These are phyloP conservation scores for Chaetomium sp. DNA, from an alignment of 2,329 filamentous ascomycete genomes.

Conservation along the genomic window DNA sequence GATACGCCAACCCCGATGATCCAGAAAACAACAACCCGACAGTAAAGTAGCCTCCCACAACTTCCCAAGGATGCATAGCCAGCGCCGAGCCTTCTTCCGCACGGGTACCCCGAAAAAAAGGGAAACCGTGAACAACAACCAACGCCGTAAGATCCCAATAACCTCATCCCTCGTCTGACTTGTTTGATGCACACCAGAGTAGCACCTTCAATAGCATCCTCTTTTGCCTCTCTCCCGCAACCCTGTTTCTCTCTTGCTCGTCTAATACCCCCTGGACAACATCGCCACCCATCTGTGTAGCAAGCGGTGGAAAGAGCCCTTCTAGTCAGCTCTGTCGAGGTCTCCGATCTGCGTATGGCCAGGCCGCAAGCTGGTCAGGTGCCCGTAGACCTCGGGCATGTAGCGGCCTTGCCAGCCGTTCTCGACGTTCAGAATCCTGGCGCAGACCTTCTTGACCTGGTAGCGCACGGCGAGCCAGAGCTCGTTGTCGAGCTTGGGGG, in stretches of 20 bases:
- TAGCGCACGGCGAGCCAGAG: constrained; percentile 26
- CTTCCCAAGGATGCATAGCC: neutral
- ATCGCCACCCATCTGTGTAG: neutral
- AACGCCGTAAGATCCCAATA: neutral
- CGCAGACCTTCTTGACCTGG: constrained; percentile 24
- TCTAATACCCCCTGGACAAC: neutral
- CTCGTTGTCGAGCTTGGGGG: constrained; percentile 19
- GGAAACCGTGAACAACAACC: neutral
- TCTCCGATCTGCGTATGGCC: neutral
- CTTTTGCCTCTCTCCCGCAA: neutral
- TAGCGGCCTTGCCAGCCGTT: constrained; percentile 15
- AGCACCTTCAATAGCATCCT: neutral
- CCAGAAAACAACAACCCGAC: neutral
- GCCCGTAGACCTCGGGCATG: constrained; percentile 19
- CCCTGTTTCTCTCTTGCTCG: neutral
- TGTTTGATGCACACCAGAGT: neutral
- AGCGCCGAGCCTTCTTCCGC: neutral
- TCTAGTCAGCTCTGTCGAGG: neutral
- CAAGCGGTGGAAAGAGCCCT: neutral
- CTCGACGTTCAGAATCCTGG: constrained; percentile 12
- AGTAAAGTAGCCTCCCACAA: neutral
- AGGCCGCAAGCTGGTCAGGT: constrained; percentile 16
- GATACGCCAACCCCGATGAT: constrained; percentile 10
- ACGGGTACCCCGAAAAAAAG: neutral
- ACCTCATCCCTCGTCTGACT: neutral